Percentiles rank a stretch among this genome's conserved stretches.
These are phyloP conservation scores for Sporothrix pallida DNA, from an alignment of 2,329 filamentous ascomycete genomes.

Conservation along the genomic window DNA sequence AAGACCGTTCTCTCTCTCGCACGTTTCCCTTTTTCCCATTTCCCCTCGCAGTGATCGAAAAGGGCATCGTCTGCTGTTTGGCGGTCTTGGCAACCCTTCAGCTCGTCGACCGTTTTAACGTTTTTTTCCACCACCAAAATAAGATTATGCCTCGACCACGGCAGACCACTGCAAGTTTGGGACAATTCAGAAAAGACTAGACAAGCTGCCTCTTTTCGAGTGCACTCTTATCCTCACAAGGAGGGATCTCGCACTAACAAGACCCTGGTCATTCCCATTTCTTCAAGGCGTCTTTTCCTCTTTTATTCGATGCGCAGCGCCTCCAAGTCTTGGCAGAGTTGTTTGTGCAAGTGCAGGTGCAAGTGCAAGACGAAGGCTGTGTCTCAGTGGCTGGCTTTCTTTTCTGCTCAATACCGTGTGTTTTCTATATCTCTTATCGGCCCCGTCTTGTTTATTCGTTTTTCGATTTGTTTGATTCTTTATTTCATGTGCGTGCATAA, in stretches of 20 bases:
- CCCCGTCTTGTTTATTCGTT: background rate
- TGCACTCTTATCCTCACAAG: background rate
- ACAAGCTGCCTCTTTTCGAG: constrained; percentile 2
- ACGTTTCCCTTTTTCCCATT: background rate
- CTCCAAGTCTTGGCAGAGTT: background rate
- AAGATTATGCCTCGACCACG: constrained; percentile 9
- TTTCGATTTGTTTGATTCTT: background rate
- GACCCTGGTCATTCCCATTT: background rate
- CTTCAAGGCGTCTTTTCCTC: background rate
- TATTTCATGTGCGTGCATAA: too few relatives aligned
- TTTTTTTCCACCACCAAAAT: background rate
- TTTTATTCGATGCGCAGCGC: background rate
- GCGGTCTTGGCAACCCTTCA: background rate
- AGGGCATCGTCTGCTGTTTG: background rate
- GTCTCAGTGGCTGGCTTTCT: background rate
- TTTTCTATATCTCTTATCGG: background rate
- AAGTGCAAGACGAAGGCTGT: background rate
- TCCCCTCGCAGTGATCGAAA: background rate
- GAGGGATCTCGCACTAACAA: background rate
- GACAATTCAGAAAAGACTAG: too few relatives aligned
- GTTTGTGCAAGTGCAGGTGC: too few relatives aligned
- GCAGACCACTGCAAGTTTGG: too few relatives aligned
- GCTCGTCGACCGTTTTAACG: background rate
- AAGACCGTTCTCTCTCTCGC: background rate
- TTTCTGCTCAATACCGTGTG: background rate